Evolutionary conservation across 2,329 filamentous ascomycete genomes (phyloP), one percentile per base, ranked within the genome.

Genomic region (Calonectria ilicicola): DNA sequence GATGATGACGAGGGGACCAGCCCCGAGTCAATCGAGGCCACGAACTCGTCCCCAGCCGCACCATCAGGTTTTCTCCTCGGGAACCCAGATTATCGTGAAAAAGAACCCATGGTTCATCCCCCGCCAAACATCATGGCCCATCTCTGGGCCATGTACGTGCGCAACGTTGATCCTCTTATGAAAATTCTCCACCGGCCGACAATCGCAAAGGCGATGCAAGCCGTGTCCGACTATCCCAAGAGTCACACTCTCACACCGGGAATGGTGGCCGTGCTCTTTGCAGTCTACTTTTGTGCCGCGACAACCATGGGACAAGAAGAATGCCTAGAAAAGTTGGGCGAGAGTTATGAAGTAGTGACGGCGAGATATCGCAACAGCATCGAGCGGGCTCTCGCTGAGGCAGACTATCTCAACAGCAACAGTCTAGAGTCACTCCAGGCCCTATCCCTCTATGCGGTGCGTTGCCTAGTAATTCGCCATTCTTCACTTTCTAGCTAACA

Each of bases 161-260:
- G 78, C 38, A 87, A 85, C 32, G 84, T 87, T 21, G 86, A 87
- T 49, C 82, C 85, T 62, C 79, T 86, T 40, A 77, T 87, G 71
- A 87, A 87, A 76, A 81, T 87, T 38, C 72, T 87, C 5, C 86
- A 87, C 73, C 81, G 82, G n/a, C 86, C 86, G 3, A 86, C 84
- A 1, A 76, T 85, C 27, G 75, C 75, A 17, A 77, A 75, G 1
- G 73, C 80, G 40, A 72, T 85, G 6, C 74, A 81, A 29, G 53
- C 70, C 0, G 81, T 85, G 26, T 67, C 73, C 7, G 76, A 78
- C 17, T 77, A 80, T 9, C 74, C 76, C 7, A 63, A 56, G 12
- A 70, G 65, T 1, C 56, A 70, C 38, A 73, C 51, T 14, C 78
- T 69, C 63, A 77, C 73, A 12, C 78, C 72, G 7, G 78, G 76